Conservation (phyloP, 768 basidiomycete species). For the Hygrophorus pudorinus region DNA sequence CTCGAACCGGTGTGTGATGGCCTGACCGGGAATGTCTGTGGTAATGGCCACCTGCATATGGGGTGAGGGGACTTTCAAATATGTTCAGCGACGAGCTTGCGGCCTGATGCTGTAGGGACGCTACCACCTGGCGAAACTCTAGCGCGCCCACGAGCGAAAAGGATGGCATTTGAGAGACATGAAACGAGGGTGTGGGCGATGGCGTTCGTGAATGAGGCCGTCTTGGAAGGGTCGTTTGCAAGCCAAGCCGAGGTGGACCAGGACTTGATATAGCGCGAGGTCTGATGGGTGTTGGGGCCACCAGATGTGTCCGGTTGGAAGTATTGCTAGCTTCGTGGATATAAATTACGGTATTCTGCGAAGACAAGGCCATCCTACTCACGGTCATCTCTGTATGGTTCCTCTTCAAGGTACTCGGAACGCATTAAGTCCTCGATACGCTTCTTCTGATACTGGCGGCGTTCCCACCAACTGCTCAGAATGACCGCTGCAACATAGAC, state of each 20-base stretch:
- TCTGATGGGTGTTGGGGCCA: slow-evolving; percentile 26
- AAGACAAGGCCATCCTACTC: slow-evolving; percentile 13
- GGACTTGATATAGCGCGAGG: slow-evolving; percentile 32
- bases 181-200: slow-evolving; percentile 24
- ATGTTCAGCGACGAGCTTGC: slow-evolving; percentile 44
- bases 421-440: slow-evolving; percentile 43
- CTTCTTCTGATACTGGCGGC: slow-evolving; percentile 37
- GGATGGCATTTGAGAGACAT: slow-evolving; percentile 52
- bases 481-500: slow-evolving; percentile 73
- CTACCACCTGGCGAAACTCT: slow-evolving; percentile 89
- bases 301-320: slow-evolving; percentile 2
- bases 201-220: slow-evolving; percentile 39
- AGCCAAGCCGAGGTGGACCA: slow-evolving; percentile 19
- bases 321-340: slow-evolving; percentile 6
- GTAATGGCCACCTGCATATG: slow-evolving; percentile 72
- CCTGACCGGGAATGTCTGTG: slow-evolving; percentile 17
- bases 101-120: slow-evolving; percentile 65
- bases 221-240: slow-evolving; percentile 28
- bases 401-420: slow-evolving; percentile 48
- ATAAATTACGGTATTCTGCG: slow-evolving; percentile 9
- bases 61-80: slow-evolving; percentile 59
- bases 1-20: slow-evolving; percentile 23
- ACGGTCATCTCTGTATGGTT: slow-evolving; percentile 60
- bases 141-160: slow-evolving; percentile 92
- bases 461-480: slow-evolving; percentile 67